Conservation (phyloP, 805 yeast genomes). For the Wickerhamiella australiensis region DNA sequence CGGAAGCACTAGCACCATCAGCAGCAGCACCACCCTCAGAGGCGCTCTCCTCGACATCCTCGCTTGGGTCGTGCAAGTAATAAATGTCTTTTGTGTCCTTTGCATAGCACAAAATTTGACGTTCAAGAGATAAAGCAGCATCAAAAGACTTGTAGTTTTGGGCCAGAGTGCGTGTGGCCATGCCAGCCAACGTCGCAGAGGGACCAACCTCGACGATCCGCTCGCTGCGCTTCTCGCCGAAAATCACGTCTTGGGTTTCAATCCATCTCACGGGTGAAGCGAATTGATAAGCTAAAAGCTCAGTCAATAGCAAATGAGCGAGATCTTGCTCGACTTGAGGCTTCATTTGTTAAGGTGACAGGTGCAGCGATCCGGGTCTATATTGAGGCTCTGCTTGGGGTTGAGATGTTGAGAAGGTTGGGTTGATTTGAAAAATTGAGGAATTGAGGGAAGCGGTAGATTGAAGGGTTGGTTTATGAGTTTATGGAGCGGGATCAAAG, state of each 20-base stretch:
- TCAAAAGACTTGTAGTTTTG: constrained; percentile 96
- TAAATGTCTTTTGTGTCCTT: constrained; percentile 94
- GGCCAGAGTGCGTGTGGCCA: constrained; percentile 93
- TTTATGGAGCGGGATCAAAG: neutral
- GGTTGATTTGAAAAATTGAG: neutral
- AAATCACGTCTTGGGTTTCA: constrained; percentile 96
- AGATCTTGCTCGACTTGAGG: constrained; percentile 97
- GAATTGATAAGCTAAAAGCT: constrained; percentile 93
- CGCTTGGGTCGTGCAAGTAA: constrained; percentile 46
- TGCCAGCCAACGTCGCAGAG: constrained; percentile 95
- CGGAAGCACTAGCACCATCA: constrained; percentile 42
- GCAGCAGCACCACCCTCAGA: constrained; percentile 28
- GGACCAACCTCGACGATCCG: constrained; percentile 98
- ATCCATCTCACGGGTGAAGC: constrained; percentile 99
- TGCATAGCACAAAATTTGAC: constrained; percentile 91
- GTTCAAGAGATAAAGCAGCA: constrained; percentile 83
- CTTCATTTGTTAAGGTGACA: constrained; percentile 37
- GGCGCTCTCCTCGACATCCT: constrained; percentile 23
- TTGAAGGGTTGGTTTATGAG: no score
- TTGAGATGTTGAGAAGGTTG: constrained; percentile 9
- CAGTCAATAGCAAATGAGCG: constrained; percentile 88
- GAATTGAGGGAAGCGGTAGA: no score
- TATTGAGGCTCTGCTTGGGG: constrained; percentile 1
- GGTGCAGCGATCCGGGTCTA: neutral
- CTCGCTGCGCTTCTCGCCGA: constrained; percentile 88